These are phyloP conservation scores for Ramalina peruviana DNA, from an alignment of 495 filamentous ascomycete genomes.

Conservation along the genomic window DNA sequence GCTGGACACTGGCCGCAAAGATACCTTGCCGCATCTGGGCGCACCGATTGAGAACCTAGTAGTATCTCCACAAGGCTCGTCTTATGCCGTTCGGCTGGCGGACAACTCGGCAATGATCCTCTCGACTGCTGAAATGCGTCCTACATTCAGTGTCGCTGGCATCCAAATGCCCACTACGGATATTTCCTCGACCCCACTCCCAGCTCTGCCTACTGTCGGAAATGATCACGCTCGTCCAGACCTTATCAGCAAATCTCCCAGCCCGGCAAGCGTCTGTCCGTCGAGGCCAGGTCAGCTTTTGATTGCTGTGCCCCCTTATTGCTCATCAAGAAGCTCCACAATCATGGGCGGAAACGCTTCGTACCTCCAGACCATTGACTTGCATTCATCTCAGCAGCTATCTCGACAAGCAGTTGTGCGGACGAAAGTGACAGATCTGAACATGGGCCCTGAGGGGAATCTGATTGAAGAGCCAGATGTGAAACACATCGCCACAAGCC, in stretches of 20 bases:
- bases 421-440: conserved; percentile 72
- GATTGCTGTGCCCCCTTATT: conserved; percentile 39
- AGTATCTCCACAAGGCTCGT: conserved; percentile 62
- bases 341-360: conserved; percentile 27
- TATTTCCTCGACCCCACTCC: conserved; percentile 3
- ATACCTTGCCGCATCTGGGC: conserved; percentile 77
- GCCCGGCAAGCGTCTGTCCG: conserved; percentile 43
- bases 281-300: conserved; percentile 43
- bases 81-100: conserved; percentile 69
- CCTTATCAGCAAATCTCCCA: neutral
- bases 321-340: conserved; percentile 27
- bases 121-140: conserved; percentile 73
- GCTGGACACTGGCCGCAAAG: conserved; percentile 64
- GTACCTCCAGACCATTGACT: conserved; percentile 72
- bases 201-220: conserved; percentile 8
- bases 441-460: conserved; percentile 52
- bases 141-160: conserved; percentile 66
- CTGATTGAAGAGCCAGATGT: conserved; percentile 61
- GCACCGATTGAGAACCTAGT: conserved; percentile 70
- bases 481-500: conserved; percentile 53
- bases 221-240: neutral
- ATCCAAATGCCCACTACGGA: conserved; percentile 45
- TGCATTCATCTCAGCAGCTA: conserved; percentile 54
- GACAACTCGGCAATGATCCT: conserved; percentile 85
- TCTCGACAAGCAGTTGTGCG: conserved; percentile 76